Conservation (phyloP, 345 rosid genomes). For the Melaleuca alternifolia region DNA sequence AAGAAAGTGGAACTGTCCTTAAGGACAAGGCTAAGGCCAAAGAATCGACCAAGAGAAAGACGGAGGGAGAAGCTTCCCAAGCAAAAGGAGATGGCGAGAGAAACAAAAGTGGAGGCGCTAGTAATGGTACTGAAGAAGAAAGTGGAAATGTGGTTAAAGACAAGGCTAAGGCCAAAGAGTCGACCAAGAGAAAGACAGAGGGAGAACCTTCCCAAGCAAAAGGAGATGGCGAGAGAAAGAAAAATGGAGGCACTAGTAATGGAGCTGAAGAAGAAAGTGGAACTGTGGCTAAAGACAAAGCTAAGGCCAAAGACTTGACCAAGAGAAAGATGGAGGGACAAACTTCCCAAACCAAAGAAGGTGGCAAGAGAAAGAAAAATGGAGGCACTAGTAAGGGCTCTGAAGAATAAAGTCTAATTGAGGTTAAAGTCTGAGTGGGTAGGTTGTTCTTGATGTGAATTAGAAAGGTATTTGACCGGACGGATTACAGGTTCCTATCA, state of each 20-base stretch:
- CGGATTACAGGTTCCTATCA: background rate
- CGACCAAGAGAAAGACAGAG: conserved; percentile 31
- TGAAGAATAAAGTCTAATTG: background rate
- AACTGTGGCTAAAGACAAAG: conserved; percentile 17
- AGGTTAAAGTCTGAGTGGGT: background rate
- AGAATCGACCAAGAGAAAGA: conserved; percentile 40
- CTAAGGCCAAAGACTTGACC: conserved; percentile 33
- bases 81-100: background rate
- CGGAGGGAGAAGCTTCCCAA: conserved; percentile 3
- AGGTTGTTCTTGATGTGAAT: background rate
- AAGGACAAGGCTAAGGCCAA: conserved; percentile 34
- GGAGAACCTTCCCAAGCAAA: conserved; percentile 2
- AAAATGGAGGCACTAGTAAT: background rate
- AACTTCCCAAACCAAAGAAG: background rate
- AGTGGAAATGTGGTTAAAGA: background rate
- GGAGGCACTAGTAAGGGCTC: background rate
- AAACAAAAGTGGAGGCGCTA: background rate
- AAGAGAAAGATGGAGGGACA: conserved; percentile 28
- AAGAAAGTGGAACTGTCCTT: background rate
- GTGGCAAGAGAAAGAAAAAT: conserved; percentile 1
- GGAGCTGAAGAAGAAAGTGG: background rate
- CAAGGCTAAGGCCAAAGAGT: conserved; percentile 44
- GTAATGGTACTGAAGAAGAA: background rate
- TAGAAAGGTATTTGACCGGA: background rate
- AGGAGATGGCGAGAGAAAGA: background rate